Conservation (phyloP, 495 filamentous ascomycete genomes). For the Choiromyces venosus region DNA sequence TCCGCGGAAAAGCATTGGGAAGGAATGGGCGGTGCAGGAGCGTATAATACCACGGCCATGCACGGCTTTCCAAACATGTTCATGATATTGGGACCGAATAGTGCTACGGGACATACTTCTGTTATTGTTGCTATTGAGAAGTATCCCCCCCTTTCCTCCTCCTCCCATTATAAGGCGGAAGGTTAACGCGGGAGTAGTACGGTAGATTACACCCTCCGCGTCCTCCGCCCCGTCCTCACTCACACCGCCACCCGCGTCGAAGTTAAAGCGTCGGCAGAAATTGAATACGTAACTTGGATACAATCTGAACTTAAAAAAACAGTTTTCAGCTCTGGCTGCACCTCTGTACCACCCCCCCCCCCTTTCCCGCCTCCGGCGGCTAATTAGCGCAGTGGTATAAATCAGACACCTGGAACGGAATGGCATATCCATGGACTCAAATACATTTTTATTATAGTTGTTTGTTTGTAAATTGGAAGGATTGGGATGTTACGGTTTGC, state of each 20-base stretch:
- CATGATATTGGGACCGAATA: conserved; percentile 62
- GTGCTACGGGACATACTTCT: conserved; percentile 57
- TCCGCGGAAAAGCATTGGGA: conserved; percentile 54
- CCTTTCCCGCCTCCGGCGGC: conserved; percentile 13
- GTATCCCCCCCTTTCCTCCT: neutral
- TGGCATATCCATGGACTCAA: conserved; percentile 48
- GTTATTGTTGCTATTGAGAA: conserved; percentile 59
- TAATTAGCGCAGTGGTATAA: conserved; percentile 42
- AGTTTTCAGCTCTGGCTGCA: conserved; percentile 47
- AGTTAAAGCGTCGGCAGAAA: conserved; percentile 48
- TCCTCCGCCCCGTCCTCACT: conserved; percentile 51
- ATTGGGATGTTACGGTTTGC: conserved; percentile 35
- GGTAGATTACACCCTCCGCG: conserved; percentile 51
- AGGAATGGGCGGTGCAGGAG: conserved; percentile 52
- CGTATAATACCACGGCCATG: conserved; percentile 60
- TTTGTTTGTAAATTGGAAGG: conserved; percentile 42
- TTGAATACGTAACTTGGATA: conserved; percentile 44
- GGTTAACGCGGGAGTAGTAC: too few species aligned
- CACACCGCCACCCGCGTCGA: conserved; percentile 43
- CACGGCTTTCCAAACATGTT: conserved; percentile 67
- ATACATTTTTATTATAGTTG: conserved; percentile 44
- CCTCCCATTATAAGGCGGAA: too few species aligned
- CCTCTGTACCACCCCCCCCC: conserved; percentile 37
- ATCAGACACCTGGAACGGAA: conserved; percentile 49
- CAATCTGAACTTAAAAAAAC: conserved; percentile 46